Percentiles rank a stretch among this genome's conserved stretches.
phyloP scores from a whole-genome alignment of 1,284 basidiomycete species.

The Cronartium ribicola region DNA sequence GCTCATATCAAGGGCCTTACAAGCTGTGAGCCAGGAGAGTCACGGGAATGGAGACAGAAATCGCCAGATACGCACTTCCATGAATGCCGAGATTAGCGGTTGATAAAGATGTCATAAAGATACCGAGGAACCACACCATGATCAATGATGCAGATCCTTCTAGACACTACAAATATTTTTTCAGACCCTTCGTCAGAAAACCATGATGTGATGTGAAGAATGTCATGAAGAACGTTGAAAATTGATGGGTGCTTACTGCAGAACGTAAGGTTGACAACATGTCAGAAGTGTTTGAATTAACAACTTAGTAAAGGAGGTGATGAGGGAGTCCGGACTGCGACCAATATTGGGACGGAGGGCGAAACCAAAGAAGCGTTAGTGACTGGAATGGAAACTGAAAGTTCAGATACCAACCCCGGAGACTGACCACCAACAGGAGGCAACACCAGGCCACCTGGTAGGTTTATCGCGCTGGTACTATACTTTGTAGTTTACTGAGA shows the following conservation, averaged over 20 bases:
- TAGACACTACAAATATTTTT: background rate
- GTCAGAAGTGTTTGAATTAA: no score
- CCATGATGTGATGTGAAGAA: no score
- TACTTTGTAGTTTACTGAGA: no score
- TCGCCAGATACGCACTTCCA: constrained; percentile 4
- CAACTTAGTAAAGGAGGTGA: no score
- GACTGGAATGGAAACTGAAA: no score
- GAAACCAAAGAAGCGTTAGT: no score
- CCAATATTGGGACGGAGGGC: no score
- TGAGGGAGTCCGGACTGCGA: no score
- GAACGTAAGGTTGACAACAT: background rate
- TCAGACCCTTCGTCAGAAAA: no score
- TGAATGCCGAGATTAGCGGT: background rate
- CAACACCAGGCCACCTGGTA: constrained; percentile 7
- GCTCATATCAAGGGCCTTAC: background rate
- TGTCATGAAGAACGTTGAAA: no score
- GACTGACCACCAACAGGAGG: background rate
- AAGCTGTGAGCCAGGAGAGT: constrained; percentile 9
- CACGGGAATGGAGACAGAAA: constrained; percentile 1
- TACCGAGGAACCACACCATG: constrained; percentile 26
- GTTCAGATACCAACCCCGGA: no score
- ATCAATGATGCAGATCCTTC: constrained; percentile 26
- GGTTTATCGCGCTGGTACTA: no score
- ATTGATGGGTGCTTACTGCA: background rate
- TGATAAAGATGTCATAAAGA: constrained; percentile 21